A percentile compares a stretch with the other conserved stretches of the same genome.
Conservation (phyloP, 2,329 filamentous ascomycete species). For the Neonectria sp. region DNA sequence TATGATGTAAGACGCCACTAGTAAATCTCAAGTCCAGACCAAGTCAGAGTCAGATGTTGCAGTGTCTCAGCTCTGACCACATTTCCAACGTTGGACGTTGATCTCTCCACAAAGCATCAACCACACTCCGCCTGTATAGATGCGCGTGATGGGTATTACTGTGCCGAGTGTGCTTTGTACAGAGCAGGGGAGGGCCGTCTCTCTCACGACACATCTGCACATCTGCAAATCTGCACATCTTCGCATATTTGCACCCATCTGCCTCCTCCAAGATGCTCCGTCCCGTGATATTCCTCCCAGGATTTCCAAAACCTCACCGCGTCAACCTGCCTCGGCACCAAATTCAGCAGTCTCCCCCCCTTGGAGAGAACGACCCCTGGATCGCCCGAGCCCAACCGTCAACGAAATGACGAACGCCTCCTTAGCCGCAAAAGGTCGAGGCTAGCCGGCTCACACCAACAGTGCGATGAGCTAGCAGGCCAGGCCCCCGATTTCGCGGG, state of each 20-base stretch:
- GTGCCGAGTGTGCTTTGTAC: neutral
- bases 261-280: neutral
- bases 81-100: constrained; percentile 9
- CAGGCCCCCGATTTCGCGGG: constrained; percentile 10
- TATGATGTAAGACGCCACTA: neutral
- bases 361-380: constrained; percentile 13
- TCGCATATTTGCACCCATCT: neutral
- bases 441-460: neutral
- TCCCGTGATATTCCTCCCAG: neutral
- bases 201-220: too few species aligned
- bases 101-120: neutral
- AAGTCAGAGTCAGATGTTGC: constrained; percentile 2
- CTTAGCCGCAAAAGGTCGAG: constrained; percentile 1
- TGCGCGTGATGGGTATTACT: neutral
- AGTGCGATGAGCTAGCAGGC: neutral
- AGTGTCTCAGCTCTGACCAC: constrained; percentile 25
- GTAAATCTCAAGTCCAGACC: neutral
- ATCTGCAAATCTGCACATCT: neutral
- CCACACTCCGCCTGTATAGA: neutral
- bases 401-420: constrained; percentile 12
- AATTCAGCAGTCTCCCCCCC: neutral
- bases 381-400: constrained; percentile 9
- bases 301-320: neutral
- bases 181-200: neutral
- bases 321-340: neutral